phyloP scores from a whole-genome alignment of 805 yeast genomes.

The Deakozyma indianensis region DNA sequence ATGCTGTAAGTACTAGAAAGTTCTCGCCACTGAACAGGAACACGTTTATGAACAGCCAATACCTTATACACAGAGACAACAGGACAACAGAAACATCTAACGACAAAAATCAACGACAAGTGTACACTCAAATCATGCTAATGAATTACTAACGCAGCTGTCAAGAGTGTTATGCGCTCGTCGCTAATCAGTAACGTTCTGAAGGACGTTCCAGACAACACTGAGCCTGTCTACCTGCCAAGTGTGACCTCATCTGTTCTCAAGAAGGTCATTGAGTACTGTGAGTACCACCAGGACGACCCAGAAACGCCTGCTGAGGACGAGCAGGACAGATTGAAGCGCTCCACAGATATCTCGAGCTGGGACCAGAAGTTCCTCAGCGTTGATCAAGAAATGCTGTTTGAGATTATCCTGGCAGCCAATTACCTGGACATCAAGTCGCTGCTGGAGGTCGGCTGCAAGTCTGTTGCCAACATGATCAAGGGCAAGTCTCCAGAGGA shows the following conservation, averaged over 20 bases:
- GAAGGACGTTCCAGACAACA: conserved; percentile 49
- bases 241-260: conserved; percentile 56
- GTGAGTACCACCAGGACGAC: conserved; percentile 77
- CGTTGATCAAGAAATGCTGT: conserved; percentile 60
- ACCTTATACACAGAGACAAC: too few relatives aligned
- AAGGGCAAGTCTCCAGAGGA: conserved; percentile 32
- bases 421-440: conserved; percentile 33
- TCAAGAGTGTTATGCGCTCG: conserved; percentile 76
- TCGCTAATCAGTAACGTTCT: conserved; percentile 75
- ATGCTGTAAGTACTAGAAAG: not conserved
- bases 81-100: too few relatives aligned
- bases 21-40: too few relatives aligned
- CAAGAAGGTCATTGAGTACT: conserved; percentile 89
- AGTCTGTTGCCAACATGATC: conserved; percentile 35
- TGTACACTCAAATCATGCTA: too few relatives aligned
- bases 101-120: too few relatives aligned
- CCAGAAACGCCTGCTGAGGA: conserved; percentile 53
- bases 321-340: conserved; percentile 39
- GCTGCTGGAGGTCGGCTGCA: conserved; percentile 32
- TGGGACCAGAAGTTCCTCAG: conserved; percentile 93
- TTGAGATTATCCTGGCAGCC: conserved; percentile 33
- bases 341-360: conserved; percentile 82
- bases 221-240: conserved; percentile 69
- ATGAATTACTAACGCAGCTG: conserved; percentile 20
- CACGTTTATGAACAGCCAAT: too few relatives aligned